Evolutionary conservation across 2,329 filamentous ascomycete species (phyloP), one percentile per base, ranked within the genome.

Genomic region (Cordyceps farinosa): DNA sequence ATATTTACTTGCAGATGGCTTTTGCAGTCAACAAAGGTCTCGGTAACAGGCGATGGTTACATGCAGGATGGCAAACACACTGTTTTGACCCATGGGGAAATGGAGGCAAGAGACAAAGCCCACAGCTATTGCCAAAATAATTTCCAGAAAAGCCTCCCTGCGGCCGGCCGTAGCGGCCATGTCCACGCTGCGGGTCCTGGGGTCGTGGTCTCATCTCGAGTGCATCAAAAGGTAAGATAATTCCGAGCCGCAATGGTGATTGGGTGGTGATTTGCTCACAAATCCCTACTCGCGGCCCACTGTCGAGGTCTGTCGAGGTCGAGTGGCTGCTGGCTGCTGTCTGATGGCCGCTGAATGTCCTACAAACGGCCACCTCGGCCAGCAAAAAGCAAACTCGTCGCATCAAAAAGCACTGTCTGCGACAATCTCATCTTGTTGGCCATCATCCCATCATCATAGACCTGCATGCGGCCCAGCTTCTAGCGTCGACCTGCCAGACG

Each of bases 381-480:
- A 54, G 9, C 40, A 59, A 30, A 22, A 60, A 60, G 57, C 32
- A 60, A 60, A 15, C 56, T 22, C 36, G 30, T 38, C 27, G 27
- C 30, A 17, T n/a, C 5, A 36, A 32, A 58, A 48, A 15, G 36
- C n/a, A 32, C 45, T 60, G 57, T 60, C 57, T 60, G 45, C 27
- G 30, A 17, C 45, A 48, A 60, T 60, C 52, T 60, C 29, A 44
- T 60, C 47, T 40, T 47, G 55, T n/a, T 15, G 22, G 22, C 55
- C 45, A 36, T 47, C 29, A 15, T 22, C 22, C 9, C 54, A 50
- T 58, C 38, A 50, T 58, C 55, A 42, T 48, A 60, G 47, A 60
- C 57, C 52, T 44, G 27, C 57, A 60, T 22, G 29, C 29, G 34
- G 34, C 22, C 6, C 47, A 32, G 7, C 27, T 51, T 40, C 56